Conservation (phyloP, 2,329 filamentous ascomycete genomes). For the Apiospora phragmitis region DNA sequence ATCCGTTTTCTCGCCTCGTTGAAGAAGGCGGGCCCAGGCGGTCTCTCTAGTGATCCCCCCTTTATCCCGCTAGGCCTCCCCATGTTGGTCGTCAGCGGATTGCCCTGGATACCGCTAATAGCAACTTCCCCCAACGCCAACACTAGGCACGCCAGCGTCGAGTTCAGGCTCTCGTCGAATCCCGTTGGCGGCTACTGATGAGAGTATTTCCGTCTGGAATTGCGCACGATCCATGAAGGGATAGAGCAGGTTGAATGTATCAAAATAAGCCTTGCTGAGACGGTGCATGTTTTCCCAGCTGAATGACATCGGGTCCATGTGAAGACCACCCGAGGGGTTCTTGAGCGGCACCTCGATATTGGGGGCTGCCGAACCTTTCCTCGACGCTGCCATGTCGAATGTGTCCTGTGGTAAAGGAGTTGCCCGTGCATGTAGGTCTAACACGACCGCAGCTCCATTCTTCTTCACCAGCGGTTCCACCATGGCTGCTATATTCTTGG, state of each 20-base stretch:
- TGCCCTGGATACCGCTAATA: conserved; percentile 48
- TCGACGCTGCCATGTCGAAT: conserved; percentile 18
- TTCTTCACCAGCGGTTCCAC: conserved; percentile 31
- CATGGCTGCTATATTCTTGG: conserved; percentile 35
- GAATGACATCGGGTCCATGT: conserved; percentile 31
- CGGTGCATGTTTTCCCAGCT: conserved; percentile 49
- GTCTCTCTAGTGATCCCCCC: conserved; percentile 48
- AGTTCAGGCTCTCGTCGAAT: conserved; percentile 49
- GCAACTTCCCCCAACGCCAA: conserved; percentile 61
- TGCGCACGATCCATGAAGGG: conserved; percentile 59
- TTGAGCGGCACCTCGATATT: conserved; percentile 17
- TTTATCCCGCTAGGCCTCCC: conserved; percentile 47
- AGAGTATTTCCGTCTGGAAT: conserved; percentile 50
- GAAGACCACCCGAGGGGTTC: conserved; percentile 19
- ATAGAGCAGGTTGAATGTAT: conserved; percentile 58
- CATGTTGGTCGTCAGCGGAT: conserved; percentile 40
- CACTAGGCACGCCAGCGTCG: conserved; percentile 56
- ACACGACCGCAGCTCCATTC: conserved; percentile 37
- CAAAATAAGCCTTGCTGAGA: conserved; percentile 57
- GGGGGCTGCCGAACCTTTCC: conserved; percentile 16
- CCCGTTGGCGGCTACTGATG: conserved; percentile 47
- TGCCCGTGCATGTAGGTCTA: conserved; percentile 25
- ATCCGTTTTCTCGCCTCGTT: conserved; percentile 63
- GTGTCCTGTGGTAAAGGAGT: conserved; percentile 19
- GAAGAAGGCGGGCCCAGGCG: conserved; percentile 60